A percentile compares a stretch with the other conserved stretches of the same genome.
These are phyloP conservation scores for Rubroboletus satanas DNA, from an alignment of 768 basidiomycete species.

Conservation along the genomic window DNA sequence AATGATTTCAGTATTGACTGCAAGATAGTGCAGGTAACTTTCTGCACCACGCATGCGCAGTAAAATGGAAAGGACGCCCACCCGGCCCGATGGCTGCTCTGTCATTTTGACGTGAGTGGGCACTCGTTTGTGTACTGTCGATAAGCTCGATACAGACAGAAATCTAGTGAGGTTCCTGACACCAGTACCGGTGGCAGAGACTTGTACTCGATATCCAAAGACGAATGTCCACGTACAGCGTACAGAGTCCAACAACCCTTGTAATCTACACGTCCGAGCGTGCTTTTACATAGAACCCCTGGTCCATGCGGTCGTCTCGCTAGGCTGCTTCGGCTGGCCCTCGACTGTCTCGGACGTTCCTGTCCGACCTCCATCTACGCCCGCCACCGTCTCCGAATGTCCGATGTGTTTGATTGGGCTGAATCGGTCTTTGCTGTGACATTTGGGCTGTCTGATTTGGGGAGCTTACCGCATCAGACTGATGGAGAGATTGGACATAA, in stretches of 20 bases:
- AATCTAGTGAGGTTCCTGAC: background rate
- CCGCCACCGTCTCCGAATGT: conserved; percentile 1
- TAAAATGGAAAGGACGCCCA: background rate
- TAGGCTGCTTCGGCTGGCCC: background rate
- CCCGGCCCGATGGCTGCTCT: background rate
- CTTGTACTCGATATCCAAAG: too few species aligned
- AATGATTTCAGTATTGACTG: background rate
- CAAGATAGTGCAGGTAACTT: background rate
- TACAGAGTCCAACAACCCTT: too few species aligned
- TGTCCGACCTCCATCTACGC: background rate
- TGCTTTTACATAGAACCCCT: background rate
- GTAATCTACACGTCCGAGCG: too few species aligned
- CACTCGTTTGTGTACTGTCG: background rate
- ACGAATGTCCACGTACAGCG: too few species aligned
- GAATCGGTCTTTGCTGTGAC: conserved; percentile 7
- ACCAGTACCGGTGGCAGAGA: too few species aligned
- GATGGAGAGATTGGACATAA: conserved; percentile 2
- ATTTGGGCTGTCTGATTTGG: background rate
- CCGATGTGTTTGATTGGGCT: conserved; percentile 21
- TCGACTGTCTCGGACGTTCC: background rate
- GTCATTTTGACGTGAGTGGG: background rate
- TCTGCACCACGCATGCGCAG: background rate
- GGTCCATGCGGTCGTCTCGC: background rate
- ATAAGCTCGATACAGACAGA: background rate
- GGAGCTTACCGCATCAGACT: conserved; percentile 8